phyloP scores from a whole-genome alignment of 768 basidiomycete species.

The Lactifluus echinatus region DNA sequence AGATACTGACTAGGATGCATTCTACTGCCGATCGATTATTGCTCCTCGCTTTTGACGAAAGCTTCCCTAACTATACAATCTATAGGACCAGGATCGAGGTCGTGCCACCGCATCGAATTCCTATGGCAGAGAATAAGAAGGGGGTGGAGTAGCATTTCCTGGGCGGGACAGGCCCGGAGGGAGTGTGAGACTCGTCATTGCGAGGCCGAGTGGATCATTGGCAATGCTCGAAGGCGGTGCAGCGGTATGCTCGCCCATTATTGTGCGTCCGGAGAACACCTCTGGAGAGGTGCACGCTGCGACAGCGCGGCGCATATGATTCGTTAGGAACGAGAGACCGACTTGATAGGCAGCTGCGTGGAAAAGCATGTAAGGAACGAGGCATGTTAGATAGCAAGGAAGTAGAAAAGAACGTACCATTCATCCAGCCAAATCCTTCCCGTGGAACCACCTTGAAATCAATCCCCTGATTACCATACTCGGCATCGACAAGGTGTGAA shows the following conservation, averaged over 20 bases:
- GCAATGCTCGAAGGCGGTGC: slow-evolving; percentile 26
- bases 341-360: slow-evolving; percentile 85
- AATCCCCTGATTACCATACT: slow-evolving; percentile 92
- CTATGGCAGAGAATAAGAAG: slow-evolving; percentile 15
- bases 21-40: background rate
- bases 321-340: slow-evolving; percentile 88
- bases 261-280: slow-evolving; percentile 58
- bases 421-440: slow-evolving; percentile 99
- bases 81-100: background rate
- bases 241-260: slow-evolving; percentile 31
- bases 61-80: background rate
- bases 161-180: slow-evolving; percentile 1
- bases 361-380: background rate
- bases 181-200: slow-evolving; percentile 30
- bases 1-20: background rate
- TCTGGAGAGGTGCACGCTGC: slow-evolving; percentile 92
- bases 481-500: slow-evolving; percentile 93
- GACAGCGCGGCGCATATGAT: slow-evolving; percentile 91
- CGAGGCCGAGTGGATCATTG: slow-evolving; percentile 33
- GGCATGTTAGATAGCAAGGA: background rate
- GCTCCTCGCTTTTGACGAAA: background rate
- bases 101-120: background rate
- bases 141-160: slow-evolving; percentile 12
- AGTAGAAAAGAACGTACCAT: slow-evolving; percentile 42
- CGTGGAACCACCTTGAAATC: slow-evolving; percentile 97